A percentile compares a stretch with the other conserved stretches of the same genome.
These are phyloP conservation scores for Plasmodium falciparum DNA, from an alignment of 169 alveolate genomes.

Conservation along the genomic window DNA sequence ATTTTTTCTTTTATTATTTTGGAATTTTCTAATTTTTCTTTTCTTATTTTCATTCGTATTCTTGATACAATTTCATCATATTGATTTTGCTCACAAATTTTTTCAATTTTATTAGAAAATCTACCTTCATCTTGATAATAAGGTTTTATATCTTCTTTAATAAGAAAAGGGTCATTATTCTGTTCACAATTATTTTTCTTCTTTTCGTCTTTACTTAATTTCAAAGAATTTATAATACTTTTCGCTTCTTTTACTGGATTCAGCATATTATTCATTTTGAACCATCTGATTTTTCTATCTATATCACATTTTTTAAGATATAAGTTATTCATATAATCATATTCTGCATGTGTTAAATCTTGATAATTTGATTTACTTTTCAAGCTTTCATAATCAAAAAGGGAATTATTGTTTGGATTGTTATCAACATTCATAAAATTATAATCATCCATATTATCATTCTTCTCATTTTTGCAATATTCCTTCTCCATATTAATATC, in stretches of 20 bases:
- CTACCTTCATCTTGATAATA: conserved; percentile 55
- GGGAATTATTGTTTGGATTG: conserved; percentile 1
- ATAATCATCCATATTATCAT: conserved; percentile 20
- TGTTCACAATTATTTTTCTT: conserved; percentile 4
- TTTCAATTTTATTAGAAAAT: conserved; percentile 47
- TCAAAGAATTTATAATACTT: conserved; percentile 56
- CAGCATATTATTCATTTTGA: conserved; percentile 77
- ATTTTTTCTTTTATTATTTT: conserved; percentile 82
- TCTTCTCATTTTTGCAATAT: background rate
- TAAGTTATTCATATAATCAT: conserved; percentile 79
- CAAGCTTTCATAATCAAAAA: conserved; percentile 73
- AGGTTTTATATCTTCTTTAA: conserved; percentile 63
- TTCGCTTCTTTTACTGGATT: conserved; percentile 85
- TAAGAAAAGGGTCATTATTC: conserved; percentile 4
- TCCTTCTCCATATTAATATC: background rate
- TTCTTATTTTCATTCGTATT: conserved; percentile 82
- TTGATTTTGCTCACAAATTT: conserved; percentile 78
- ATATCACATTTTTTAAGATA: conserved; percentile 77
- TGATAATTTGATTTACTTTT: conserved; percentile 70
- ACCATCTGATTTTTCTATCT: conserved; percentile 79
- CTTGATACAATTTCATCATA: conserved; percentile 86
- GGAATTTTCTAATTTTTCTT: conserved; percentile 81
- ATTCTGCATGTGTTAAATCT: conserved; percentile 85
- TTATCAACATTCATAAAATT: conserved; percentile 35
- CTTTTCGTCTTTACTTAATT: conserved; percentile 47